A percentile compares a stretch with the other conserved stretches of the same genome.
Conservation (phyloP, 371 early-diverging fungal genomes). For the Actinomortierella ambigua region DNA sequence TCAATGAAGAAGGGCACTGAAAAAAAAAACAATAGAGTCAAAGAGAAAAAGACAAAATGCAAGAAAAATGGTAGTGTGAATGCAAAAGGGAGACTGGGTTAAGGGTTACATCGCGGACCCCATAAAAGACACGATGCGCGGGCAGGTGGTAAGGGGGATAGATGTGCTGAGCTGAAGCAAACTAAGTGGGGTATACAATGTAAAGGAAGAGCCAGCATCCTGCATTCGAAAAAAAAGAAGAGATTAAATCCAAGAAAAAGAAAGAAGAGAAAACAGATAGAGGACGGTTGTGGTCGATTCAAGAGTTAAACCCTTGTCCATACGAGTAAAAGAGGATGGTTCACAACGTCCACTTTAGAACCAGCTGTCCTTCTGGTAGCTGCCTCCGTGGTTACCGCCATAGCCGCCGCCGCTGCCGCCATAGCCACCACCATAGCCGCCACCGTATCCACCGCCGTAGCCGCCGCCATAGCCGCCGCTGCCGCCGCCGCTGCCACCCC, state of each 20-base stretch:
- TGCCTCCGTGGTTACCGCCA: slow-evolving; percentile 20
- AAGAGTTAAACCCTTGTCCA: neutral
- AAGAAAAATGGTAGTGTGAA: slow-evolving; percentile 22
- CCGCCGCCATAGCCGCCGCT: slow-evolving; percentile 28
- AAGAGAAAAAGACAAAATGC: slow-evolving; percentile 4
- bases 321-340: neutral
- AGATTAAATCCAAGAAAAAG: slow-evolving; percentile 1
- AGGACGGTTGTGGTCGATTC: neutral
- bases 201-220: neutral
- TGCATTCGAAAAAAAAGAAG: neutral
- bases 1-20: no score
- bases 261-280: slow-evolving; percentile 8
- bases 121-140: no score
- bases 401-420: slow-evolving; percentile 22
- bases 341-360: slow-evolving; percentile 32
- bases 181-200: slow-evolving; percentile 4
- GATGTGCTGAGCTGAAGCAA: no score
- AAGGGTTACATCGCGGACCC: no score
- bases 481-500: slow-evolving; percentile 4
- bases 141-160: no score
- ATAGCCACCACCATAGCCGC: slow-evolving; percentile 25
- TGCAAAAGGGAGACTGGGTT: slow-evolving; percentile 17
- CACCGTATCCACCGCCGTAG: slow-evolving; percentile 16
- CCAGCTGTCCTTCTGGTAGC: slow-evolving; percentile 44
- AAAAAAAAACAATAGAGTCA: no score